Evolutionary conservation across 441 rosid species (phyloP).

Genomic region (Adansonia rubrostipa): DNA sequence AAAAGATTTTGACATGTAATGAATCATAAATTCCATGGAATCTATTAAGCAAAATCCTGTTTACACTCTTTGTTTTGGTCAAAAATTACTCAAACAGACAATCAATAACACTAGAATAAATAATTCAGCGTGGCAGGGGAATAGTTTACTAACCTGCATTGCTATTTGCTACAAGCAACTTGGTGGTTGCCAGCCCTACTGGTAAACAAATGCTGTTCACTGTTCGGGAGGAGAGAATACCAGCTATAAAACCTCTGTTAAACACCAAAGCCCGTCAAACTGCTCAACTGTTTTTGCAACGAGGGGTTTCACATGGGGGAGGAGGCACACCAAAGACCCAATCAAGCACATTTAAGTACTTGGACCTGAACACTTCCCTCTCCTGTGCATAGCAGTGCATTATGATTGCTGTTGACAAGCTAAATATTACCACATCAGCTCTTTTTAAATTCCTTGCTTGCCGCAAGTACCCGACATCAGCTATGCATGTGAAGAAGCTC

Average conservation of each 20-base stretch:
- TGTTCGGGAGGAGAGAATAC: neutral
- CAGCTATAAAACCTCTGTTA: neutral
- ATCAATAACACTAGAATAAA: no score
- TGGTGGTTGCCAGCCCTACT: neutral
- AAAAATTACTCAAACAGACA: neutral
- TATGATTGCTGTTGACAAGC: constrained; percentile 82
- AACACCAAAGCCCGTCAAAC: neutral
- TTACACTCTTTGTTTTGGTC: neutral
- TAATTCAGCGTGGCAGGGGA: constrained; percentile 10
- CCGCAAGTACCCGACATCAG: constrained; percentile 69
- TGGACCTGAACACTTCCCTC: constrained; percentile 89
- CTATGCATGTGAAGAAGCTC: constrained; percentile 84
- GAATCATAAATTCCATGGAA: neutral
- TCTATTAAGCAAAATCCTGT: neutral
- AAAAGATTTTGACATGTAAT: neutral
- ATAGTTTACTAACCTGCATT: constrained; percentile 1
- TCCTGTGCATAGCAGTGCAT: constrained; percentile 94
- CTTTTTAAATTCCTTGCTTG: constrained; percentile 62
- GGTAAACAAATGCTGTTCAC: neutral
- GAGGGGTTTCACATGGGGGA: constrained; percentile 59
- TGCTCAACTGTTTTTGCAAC: constrained; percentile 34
- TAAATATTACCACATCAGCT: constrained; percentile 81
- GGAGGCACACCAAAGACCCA: constrained; percentile 94
- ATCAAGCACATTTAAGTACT: constrained; percentile 88
- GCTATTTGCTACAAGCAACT: neutral